phyloP scores from a whole-genome alignment of 768 basidiomycete genomes.

The Leccinum longicurvipes region DNA sequence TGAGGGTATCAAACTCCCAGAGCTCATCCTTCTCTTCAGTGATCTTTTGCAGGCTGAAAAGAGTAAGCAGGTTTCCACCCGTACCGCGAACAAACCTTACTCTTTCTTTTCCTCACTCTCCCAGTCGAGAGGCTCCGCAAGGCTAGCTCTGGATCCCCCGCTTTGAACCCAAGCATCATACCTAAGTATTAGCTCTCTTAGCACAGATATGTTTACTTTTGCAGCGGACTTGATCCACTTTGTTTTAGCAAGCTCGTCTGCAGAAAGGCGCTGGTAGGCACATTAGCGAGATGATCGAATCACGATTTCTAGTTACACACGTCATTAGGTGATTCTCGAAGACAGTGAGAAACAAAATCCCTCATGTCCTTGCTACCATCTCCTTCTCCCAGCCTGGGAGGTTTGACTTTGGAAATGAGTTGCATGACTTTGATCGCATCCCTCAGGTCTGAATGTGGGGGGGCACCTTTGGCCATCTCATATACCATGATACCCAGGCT shows the following conservation, averaged over 20 bases:
- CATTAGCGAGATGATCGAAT: slow-evolving; percentile 4
- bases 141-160: slow-evolving; percentile 72
- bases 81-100: slow-evolving; percentile 25
- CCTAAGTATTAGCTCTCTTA: slow-evolving; percentile 79
- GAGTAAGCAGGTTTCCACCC: slow-evolving; percentile 4
- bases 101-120: slow-evolving; percentile 64
- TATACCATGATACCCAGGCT: slow-evolving; percentile 94
- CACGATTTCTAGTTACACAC: slow-evolving; percentile 40
- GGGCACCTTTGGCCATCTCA: slow-evolving; percentile 96
- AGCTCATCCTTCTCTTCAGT: slow-evolving; percentile 35
- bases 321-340: slow-evolving; percentile 77
- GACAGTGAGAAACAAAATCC: slow-evolving; percentile 80
- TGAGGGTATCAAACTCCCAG: slow-evolving; percentile 80
- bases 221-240: slow-evolving; percentile 85
- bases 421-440: slow-evolving; percentile 86
- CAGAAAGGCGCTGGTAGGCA: slow-evolving; percentile 65
- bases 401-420: slow-evolving; percentile 80
- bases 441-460: slow-evolving; percentile 83
- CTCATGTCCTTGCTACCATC: slow-evolving; percentile 83
- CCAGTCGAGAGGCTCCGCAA: slow-evolving; percentile 71
- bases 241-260: slow-evolving; percentile 83
- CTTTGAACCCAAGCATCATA: slow-evolving; percentile 68
- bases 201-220: slow-evolving; percentile 60
- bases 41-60: slow-evolving; percentile 19
- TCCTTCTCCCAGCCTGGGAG: slow-evolving; percentile 72